Evolutionary conservation across 1,284 basidiomycete species (phyloP), one percentile per base, ranked within the genome.

Genomic region (Papiliotrema nemorosa): DNA sequence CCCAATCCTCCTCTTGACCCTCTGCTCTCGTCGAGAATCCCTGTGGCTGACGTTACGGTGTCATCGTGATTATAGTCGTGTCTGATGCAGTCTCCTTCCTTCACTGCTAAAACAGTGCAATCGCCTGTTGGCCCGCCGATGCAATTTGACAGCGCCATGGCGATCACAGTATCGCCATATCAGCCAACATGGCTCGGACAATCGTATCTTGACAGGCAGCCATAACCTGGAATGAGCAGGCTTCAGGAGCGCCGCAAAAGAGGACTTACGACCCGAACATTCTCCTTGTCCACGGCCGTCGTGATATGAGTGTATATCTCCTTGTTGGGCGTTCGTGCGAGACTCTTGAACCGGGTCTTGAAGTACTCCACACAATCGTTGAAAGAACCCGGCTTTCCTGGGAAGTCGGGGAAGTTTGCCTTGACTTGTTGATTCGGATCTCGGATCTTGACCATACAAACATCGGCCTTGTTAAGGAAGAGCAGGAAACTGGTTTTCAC

Each of bases 391-490:
- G 66, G 66, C 35, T 88, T 83, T 2, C 66, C 72, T 13, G 60
- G 46, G 49, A 66, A 76, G 26, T 75, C 89, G 0, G 88, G 86
- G 76, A 92, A 97, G 76, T 87, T 86, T 53, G 81, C 83, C 70
- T 83, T 84, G 72, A 97, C 88, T 67, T 89, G 83, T 21, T 90
- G 93, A 47, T 83, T 78, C 10, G 69, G 69, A 38, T 69, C 66
- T 46, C 77, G 72, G 46, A 97, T 84, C 73, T 94, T 94, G 63
- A 82, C 80, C 70, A 83, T 81, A 68, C 94, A 91, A 18, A 97
- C 80, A 70, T 97, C 92, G 61, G 88, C 84, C 76, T 91, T 91
- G 76, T 91, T 90, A 55, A 92, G 78, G 79, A 91, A 94, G 38
- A 96, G 79, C 61, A 96, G 93, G 61, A 94, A 90, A 3, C 89